Percentiles rank a stretch among this genome's conserved stretches.
These are phyloP conservation scores for Anaeromyces robustus DNA, from an alignment of 192 early-diverging fungal genomes.

Conservation along the genomic window DNA sequence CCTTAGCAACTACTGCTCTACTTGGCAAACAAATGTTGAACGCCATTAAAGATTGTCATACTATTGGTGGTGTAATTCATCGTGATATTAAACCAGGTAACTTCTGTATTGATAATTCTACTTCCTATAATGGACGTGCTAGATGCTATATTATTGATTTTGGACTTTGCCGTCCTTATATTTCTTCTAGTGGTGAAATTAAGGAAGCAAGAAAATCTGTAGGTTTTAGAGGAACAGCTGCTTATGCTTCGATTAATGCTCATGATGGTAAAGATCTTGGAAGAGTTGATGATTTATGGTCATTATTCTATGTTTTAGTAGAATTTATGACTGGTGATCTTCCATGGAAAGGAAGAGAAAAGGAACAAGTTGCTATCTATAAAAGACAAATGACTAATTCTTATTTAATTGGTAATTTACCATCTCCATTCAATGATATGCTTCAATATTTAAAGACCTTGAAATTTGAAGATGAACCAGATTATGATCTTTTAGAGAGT, in stretches of 20 bases:
- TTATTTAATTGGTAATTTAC: conserved; percentile 7
- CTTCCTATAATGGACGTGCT: not conserved
- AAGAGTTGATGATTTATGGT: conserved; percentile 42
- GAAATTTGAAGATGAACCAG: conserved; percentile 13
- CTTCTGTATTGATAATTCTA: conserved; percentile 12
- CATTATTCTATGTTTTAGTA: conserved; percentile 30
- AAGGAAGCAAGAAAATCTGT: conserved; percentile 25
- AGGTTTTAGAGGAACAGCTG: conserved; percentile 39
- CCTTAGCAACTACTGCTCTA: conserved; percentile 16
- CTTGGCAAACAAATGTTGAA: conserved; percentile 31
- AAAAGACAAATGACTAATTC: conserved; percentile 1
- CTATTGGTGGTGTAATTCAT: conserved; percentile 25
- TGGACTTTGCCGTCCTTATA: conserved; percentile 23
- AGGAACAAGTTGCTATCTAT: conserved; percentile 12
- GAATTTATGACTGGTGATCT: conserved; percentile 29
- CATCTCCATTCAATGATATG: conserved; percentile 9
- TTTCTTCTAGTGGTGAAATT: conserved; percentile 9
- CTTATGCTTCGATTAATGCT: conserved; percentile 32
- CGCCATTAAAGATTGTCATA: conserved; percentile 25
- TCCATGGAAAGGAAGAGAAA: conserved; percentile 41
- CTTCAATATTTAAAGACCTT: conserved; percentile 11
- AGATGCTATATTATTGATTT: conserved; percentile 33
- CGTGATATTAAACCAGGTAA: conserved; percentile 43
- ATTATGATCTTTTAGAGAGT: conserved; percentile 13
- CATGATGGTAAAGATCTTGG: conserved; percentile 21